Conservation (phyloP, 495 filamentous ascomycete species). For the Viridothelium virens region DNA sequence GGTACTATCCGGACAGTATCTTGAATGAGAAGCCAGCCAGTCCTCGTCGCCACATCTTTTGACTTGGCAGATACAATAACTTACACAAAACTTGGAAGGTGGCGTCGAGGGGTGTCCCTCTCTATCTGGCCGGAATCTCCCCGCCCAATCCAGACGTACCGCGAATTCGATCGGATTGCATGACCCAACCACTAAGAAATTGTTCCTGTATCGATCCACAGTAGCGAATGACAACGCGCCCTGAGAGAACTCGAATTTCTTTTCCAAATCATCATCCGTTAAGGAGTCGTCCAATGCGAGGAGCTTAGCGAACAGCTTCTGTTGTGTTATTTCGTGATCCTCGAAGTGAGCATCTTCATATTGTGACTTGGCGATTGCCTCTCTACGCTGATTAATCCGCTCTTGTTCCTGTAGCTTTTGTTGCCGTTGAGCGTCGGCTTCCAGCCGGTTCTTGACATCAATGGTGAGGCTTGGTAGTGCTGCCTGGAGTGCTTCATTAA, state of each 20-base stretch:
- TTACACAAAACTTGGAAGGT: not conserved
- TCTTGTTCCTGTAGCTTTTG: not conserved
- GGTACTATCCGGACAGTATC: not conserved
- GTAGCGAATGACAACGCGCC: too few relatives aligned
- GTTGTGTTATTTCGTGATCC: not conserved
- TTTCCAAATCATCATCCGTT: not conserved
- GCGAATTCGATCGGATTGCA: too few relatives aligned
- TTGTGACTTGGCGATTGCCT: not conserved
- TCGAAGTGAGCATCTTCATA: not conserved
- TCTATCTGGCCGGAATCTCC: not conserved
- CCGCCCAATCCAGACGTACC: not conserved
- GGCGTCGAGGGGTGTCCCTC: not conserved
- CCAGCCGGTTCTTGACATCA: not conserved
- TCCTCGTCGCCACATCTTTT: not conserved
- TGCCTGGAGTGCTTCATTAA: not conserved
- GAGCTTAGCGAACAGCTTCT: not conserved
- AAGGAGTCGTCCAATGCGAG: not conserved
- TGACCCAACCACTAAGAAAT: too few relatives aligned
- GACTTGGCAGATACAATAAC: not conserved
- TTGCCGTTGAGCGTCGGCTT: not conserved
- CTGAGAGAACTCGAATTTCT: not conserved
- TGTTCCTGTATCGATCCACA: too few relatives aligned
- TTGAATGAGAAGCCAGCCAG: not conserved
- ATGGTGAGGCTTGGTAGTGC: not conserved
- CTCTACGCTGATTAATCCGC: too few relatives aligned